Evolutionary conservation across 2,329 filamentous ascomycete genomes (phyloP), one percentile per base, ranked within the genome.

Genomic region (Ilyonectria mors-panacis): DNA sequence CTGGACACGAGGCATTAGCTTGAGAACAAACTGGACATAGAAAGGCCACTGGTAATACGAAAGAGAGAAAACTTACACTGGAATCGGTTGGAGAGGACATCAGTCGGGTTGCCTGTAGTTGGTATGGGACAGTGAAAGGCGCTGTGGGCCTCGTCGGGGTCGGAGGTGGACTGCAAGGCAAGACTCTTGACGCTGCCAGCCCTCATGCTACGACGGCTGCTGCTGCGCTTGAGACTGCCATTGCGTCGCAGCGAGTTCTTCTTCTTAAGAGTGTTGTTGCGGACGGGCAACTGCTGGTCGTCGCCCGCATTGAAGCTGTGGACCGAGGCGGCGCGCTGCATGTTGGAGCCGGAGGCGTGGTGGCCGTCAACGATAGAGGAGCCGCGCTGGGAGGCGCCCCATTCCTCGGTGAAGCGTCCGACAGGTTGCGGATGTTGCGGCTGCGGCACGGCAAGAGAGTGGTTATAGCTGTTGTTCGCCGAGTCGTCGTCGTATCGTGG

Each of bases 101-200:
- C 95, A 1, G 96, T 98, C 2, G 96, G 96, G 59, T 91, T 94
- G 4, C 94, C 94, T 19, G 88, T 89, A 6, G 94, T 98, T 3
- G 95, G 96, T 37, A 99, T 92, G 1, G 96, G 96, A 55, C 94
- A 94, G 79, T 91, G 92, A 79, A 98, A 98, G 48, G 92, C 94
- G 81, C 93, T 98, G 78, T 95, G 92, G 72, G 87, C 85, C 78
- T 94, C 91, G 66, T 92, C 89, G 67, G 89, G 87, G 67, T 94
- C 91, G 33, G 85, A 86, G 6, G 85, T 88, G 66, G 93, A 90
- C 66, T 93, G 93, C 63, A 94, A 83, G 28, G 88, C 90, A 64
- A 97, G 85, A 75, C 94, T 97, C 74, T 91, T 90, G 58, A 98
- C 94, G 78, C 94, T 97, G 62, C 94, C 95, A 30, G 95, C 94